Evolutionary conservation across 2,329 filamentous ascomycete species (phyloP).

Genomic region (Alternaria brassicicola): DNA sequence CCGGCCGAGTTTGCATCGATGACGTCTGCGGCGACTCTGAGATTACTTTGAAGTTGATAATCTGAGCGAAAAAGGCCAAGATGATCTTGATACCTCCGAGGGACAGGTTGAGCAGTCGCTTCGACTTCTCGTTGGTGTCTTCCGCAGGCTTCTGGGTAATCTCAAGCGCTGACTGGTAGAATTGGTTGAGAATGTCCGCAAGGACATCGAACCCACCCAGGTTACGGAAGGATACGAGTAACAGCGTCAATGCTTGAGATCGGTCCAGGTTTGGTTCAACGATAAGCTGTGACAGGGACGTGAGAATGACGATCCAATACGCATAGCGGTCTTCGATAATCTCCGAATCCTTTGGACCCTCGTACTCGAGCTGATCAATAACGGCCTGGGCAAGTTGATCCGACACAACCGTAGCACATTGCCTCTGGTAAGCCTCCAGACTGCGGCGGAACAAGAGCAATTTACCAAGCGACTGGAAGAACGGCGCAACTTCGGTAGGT

Average conservation of each 20-base stretch:
- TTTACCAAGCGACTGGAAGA: conserved; percentile 86
- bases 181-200: conserved; percentile 73
- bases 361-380: conserved; percentile 67
- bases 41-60: conserved; percentile 79
- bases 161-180: conserved; percentile 64
- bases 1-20: conserved; percentile 57
- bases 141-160: conserved; percentile 53
- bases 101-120: conserved; percentile 53
- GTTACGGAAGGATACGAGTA: conserved; percentile 86
- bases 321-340: conserved; percentile 69
- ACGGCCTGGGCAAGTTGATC: conserved; percentile 75
- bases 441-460: conserved; percentile 76
- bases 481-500: conserved; percentile 78
- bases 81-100: conserved; percentile 78
- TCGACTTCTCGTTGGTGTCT: conserved; percentile 53
- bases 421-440: conserved; percentile 67
- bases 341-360: conserved; percentile 54
- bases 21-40: conserved; percentile 73
- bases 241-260: conserved; percentile 64
- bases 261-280: conserved; percentile 66
- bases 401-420: conserved; percentile 66
- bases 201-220: conserved; percentile 76
- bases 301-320: conserved; percentile 82
- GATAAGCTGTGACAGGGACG: conserved; percentile 77
- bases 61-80: conserved; percentile 76